Conservation (phyloP, 495 filamentous ascomycete genomes). For the Penicillium macrosclerotiorum region DNA sequence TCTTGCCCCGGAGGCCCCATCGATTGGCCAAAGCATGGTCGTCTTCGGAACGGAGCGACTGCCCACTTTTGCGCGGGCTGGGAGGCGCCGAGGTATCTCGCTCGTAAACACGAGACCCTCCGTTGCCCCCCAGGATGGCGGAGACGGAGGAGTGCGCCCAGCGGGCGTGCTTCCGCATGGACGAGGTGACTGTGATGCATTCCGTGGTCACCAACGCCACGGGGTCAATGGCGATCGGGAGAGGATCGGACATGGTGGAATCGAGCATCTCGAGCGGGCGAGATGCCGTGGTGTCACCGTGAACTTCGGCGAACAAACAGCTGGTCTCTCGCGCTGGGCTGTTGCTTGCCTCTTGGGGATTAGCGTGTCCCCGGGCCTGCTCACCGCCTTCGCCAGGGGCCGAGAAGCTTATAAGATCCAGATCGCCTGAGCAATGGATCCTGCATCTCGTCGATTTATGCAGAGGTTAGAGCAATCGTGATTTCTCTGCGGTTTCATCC, state of each 20-base stretch:
- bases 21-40: constrained; percentile 58
- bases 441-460: too few relatives aligned
- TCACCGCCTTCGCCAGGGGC: constrained; percentile 33
- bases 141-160: constrained; percentile 97
- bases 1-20: constrained; percentile 95
- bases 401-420: not conserved
- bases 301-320: constrained; percentile 24
- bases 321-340: constrained; percentile 30
- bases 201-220: constrained; percentile 96
- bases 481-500: too few relatives aligned
- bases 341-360: constrained; percentile 24
- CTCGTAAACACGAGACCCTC: constrained; percentile 49
- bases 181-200: constrained; percentile 97
- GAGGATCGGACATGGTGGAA: constrained; percentile 31
- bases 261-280: constrained; percentile 27
- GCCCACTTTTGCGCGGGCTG: constrained; percentile 33
- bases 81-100: constrained; percentile 39
- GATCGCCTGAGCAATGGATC: too few relatives aligned
- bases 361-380: constrained; percentile 24
- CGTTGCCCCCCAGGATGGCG: constrained; percentile 84
- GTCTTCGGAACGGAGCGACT: constrained; percentile 32
- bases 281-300: constrained; percentile 25
- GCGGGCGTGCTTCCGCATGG: constrained; percentile 95
- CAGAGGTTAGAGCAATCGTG: too few relatives aligned
- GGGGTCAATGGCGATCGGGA: constrained; percentile 84